A percentile compares a stretch with the other conserved stretches of the same genome.
Conservation (phyloP, 106 monocot species). For the Dioscorea alata region DNA sequence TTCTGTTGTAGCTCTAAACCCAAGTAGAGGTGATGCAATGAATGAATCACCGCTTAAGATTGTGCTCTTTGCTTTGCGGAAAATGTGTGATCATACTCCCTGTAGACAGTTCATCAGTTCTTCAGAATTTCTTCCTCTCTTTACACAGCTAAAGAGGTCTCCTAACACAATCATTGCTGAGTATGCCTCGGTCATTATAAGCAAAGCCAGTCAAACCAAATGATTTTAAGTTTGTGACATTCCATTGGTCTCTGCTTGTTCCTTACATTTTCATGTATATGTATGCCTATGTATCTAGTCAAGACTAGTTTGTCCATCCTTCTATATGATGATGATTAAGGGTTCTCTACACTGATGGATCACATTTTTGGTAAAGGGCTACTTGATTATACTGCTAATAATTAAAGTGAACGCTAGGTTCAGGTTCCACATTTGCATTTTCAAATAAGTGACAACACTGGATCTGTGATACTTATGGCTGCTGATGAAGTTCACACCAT, state of each 20-base stretch:
- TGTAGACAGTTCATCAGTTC: constrained; percentile 69
- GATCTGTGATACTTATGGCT: no score
- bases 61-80: constrained; percentile 75
- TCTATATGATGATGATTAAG: no score
- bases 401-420: no score
- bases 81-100: constrained; percentile 78
- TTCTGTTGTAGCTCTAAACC: constrained; percentile 49
- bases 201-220: constrained; percentile 5
- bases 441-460: no score
- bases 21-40: constrained; percentile 53
- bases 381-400: no score
- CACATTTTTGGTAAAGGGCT: no score
- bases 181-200: constrained; percentile 55
- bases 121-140: constrained; percentile 45
- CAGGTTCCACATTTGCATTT: no score
- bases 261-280: not conserved
- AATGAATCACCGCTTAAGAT: constrained; percentile 77
- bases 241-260: not conserved
- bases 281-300: no score
- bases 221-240: not conserved
- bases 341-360: no score
- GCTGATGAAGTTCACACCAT: no score
- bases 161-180: constrained; percentile 56
- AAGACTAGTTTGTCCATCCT: no score
- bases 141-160: constrained; percentile 49